Conservation (phyloP, 2,329 filamentous ascomycete species). For the Didymella lethalis region DNA sequence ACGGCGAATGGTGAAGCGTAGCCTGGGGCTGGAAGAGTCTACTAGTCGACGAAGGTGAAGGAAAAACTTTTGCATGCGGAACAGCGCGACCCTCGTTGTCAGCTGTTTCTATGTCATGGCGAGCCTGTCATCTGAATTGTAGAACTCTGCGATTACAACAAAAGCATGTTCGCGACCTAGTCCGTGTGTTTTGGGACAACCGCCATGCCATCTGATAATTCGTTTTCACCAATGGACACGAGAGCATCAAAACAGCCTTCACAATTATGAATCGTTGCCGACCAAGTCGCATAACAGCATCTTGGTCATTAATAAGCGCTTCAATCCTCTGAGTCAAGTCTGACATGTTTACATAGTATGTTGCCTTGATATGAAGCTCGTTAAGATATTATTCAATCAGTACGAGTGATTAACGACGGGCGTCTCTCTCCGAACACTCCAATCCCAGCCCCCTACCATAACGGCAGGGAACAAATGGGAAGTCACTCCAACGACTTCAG, state of each 20-base stretch:
- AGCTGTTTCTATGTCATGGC: background rate
- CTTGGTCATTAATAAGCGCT: background rate
- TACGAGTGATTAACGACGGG: constrained; percentile 64
- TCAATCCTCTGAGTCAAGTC: background rate
- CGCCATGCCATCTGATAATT: background rate
- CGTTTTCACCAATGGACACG: background rate
- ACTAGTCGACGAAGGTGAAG: constrained; percentile 7
- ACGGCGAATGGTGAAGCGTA: background rate
- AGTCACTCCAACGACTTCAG: constrained; percentile 49
- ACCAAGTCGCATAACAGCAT: background rate
- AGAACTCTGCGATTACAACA: background rate
- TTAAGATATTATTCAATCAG: constrained; percentile 48
- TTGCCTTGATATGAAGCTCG: constrained; percentile 65
- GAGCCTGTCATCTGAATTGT: background rate
- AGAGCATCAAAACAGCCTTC: background rate
- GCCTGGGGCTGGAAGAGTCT: too few relatives aligned
- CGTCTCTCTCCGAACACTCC: constrained; percentile 57
- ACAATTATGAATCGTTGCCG: background rate
- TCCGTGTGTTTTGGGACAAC: background rate
- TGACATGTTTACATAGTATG: constrained; percentile 38
- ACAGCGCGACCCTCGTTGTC: background rate
- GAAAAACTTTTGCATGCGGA: constrained; percentile 27
- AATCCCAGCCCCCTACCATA: constrained; percentile 49
- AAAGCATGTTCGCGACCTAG: background rate
- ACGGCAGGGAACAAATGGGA: constrained; percentile 49